phyloP scores from a whole-genome alignment of 768 basidiomycete species.

The Antrodiella citrinella region DNA sequence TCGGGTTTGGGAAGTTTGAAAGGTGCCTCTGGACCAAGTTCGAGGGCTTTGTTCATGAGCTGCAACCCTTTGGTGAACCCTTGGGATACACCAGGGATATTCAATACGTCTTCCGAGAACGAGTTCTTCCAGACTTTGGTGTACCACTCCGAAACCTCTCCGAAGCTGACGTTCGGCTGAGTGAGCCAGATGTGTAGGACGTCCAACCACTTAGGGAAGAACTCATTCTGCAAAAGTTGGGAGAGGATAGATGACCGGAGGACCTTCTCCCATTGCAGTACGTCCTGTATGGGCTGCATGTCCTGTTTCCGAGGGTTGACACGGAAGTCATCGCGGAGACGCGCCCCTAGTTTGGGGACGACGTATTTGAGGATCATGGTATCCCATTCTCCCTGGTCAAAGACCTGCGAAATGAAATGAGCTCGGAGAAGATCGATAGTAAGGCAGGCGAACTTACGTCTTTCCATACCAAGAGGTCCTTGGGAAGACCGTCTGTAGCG shows the following conservation, averaged over 20 bases:
- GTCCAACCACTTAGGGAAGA: constrained; percentile 97
- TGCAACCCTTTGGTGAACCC: constrained; percentile 88
- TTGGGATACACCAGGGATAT: constrained; percentile 53
- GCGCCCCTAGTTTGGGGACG: constrained; percentile 82
- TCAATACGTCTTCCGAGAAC: constrained; percentile 67
- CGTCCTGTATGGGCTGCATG: constrained; percentile 70
- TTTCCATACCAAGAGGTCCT: constrained; percentile 75
- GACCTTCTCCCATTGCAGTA: constrained; percentile 69
- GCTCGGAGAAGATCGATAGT: background rate
- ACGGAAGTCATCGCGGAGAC: constrained; percentile 77
- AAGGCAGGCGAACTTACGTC: constrained; percentile 44
- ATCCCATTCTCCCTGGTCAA: constrained; percentile 82
- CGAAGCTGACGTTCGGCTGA: constrained; percentile 81
- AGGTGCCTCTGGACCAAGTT: constrained; percentile 73
- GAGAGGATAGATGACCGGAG: constrained; percentile 72
- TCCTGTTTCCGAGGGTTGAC: constrained; percentile 90
- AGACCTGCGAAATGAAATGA: constrained; percentile 41
- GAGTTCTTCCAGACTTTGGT: constrained; percentile 69
- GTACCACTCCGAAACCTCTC: constrained; percentile 93
- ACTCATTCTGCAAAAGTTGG: constrained; percentile 82
- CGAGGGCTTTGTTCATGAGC: constrained; percentile 90
- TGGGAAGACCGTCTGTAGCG: constrained; percentile 61
- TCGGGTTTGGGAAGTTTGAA: constrained; percentile 62
- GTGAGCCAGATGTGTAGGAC: constrained; percentile 88
- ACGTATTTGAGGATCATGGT: constrained; percentile 83